These are phyloP conservation scores for Clitopilus hobsonii DNA, from an alignment of 768 basidiomycete genomes.

Conservation along the genomic window DNA sequence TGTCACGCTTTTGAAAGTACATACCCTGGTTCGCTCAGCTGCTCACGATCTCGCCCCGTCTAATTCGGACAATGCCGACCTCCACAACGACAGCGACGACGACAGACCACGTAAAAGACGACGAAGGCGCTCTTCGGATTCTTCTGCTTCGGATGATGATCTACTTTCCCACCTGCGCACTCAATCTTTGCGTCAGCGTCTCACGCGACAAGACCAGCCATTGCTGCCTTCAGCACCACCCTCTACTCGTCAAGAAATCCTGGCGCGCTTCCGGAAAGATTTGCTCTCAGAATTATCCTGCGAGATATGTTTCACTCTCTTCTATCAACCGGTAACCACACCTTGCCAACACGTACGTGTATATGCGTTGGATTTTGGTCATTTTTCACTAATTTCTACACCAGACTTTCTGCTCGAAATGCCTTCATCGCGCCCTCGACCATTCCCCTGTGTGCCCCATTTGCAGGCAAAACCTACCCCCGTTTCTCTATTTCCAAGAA, in stretches of 20 bases:
- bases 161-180: constrained; percentile 33
- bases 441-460: constrained; percentile 80
- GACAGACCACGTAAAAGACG: constrained; percentile 25
- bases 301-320: constrained; percentile 84
- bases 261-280: constrained; percentile 51
- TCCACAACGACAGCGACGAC: constrained; percentile 15
- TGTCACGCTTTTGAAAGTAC: constrained; percentile 46
- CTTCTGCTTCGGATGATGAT: constrained; percentile 16
- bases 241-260: constrained; percentile 17
- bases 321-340: constrained; percentile 86
- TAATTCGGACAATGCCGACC: constrained; percentile 19
- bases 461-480: constrained; percentile 76
- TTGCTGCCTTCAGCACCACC: constrained; percentile 20
- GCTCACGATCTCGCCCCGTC: constrained; percentile 5
- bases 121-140: constrained; percentile 12
- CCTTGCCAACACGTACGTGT: constrained; percentile 88
- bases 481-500: constrained; percentile 74
- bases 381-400: constrained; percentile 7
- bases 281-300: constrained; percentile 73
- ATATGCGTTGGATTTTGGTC: not conserved
- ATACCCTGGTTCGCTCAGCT: constrained; percentile 4
- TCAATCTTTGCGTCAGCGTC: constrained; percentile 23
- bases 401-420: constrained; percentile 87
- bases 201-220: constrained; percentile 26
- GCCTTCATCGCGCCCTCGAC: constrained; percentile 87